These are phyloP conservation scores for Suillus weaverae DNA, from an alignment of 768 basidiomycete species.

Conservation along the genomic window DNA sequence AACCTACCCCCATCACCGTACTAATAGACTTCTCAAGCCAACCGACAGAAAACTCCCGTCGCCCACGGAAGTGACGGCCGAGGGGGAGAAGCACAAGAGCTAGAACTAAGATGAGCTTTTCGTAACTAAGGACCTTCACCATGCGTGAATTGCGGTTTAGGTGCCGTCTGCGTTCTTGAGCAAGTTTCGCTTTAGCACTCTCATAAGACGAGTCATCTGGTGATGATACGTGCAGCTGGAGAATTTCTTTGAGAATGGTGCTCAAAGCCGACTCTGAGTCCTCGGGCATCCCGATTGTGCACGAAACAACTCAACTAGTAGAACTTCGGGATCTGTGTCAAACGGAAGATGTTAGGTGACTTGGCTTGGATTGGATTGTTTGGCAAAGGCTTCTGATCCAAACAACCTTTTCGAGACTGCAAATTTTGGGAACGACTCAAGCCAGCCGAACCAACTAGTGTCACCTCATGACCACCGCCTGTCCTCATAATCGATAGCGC, in stretches of 20 bases:
- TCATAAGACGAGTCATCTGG: background rate
- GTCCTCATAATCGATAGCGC: background rate
- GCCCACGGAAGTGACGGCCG: background rate
- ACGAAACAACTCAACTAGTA: background rate
- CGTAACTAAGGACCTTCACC: background rate
- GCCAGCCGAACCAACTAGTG: background rate
- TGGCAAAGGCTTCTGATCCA: constrained; percentile 12
- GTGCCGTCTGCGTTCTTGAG: background rate
- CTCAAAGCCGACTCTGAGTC: background rate
- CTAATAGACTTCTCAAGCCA: background rate
- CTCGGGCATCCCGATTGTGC: background rate
- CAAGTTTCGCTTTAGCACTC: background rate
- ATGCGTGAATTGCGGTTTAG: background rate
- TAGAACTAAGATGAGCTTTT: background rate
- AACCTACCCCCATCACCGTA: background rate
- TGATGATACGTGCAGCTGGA: background rate
- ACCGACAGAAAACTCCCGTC: background rate
- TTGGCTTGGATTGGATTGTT: background rate
- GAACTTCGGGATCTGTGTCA: background rate
- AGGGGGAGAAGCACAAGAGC: background rate
- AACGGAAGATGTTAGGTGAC: background rate
- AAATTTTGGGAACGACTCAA: constrained; percentile 1
- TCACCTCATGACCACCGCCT: background rate
- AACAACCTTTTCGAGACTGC: constrained; percentile 10
- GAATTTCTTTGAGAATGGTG: background rate